Base-by-base conservation (phyloP, 2,329 filamentous ascomycete species). In the Trichophyton benhamiae region DNA sequence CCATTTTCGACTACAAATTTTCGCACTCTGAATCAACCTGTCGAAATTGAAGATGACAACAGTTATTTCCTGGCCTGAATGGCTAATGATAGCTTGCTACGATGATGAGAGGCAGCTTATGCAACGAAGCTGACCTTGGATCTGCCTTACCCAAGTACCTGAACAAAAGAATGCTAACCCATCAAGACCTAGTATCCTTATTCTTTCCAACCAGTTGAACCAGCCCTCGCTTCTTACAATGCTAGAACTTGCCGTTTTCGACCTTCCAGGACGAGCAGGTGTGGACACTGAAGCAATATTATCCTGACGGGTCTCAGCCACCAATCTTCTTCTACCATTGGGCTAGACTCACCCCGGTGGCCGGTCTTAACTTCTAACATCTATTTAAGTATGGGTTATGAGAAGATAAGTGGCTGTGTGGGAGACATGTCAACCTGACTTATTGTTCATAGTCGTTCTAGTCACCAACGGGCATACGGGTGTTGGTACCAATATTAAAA, bases 231-330 rank as follows among this genome's bases (percentile, higher is more conserved):
- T 59, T 49, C 44, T 59, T 59, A 42, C 9, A 58, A 49, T 76
- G 80, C 80, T 82, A 82, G 80, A 82, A 79, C 80, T 76, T 75
- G 78, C 74, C 79, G 75, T 77, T 74, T 74, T 70, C 77, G 71
- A 75, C 73, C 72, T 73, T 65, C 72, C 72, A 79, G 78, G 77
- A 75, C 76, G 78, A 69, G 76, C 75, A 74, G 78, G 80, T 81
- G 80, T 82, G 78, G 80, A 82, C 77, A 77, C 69, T 74, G 79
- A 80, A 82, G 80, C 80, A 77, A 82, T 74, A 82, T 72, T 71
- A 73, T 79, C 64, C 73, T 63, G 66, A 67, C 66, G 64, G 62
- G 63, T 68, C 65, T 68, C 67, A 60, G 66, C 63, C 63, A 60
- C 58, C 17, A 62, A 25, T 60, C 57, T 59, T 61, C 46, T 57